Evolutionary conservation across 2,329 filamentous ascomycete species (phyloP), one percentile per base, ranked within the genome.

Genomic region (Aspergillus hiratsukae): DNA sequence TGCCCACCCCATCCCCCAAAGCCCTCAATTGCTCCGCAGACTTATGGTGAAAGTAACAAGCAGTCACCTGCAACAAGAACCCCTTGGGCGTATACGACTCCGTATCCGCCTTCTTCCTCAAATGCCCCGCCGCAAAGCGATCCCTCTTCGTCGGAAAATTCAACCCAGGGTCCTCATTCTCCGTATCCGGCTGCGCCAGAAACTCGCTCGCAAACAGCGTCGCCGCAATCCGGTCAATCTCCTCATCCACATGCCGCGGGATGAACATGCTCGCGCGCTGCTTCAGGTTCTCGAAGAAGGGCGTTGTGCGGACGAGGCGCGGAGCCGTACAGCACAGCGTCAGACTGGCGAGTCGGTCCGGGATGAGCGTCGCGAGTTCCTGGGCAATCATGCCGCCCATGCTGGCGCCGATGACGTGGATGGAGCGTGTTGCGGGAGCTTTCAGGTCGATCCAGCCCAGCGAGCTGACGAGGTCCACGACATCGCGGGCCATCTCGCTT

Each of bases 301-400:
- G 66, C 17, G 74, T 50, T 45, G 84, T 85, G 73, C 85, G 85
- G 61, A 85, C 81, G 56, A 88, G 78, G 35, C 71, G 70, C 4
- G 85, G 81, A 1, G 85, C 83, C 2, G 87, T 89, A 70, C 81
- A 85, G 59, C 86, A 73, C 3, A 90, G 79, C 35, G 76, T 80
- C 19, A 90, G 75, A 17, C 80, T 83, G 25, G 76, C 75, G 53
- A 89, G 69, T 49, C 82, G 77, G 11, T 74, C 60, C 3, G 69
- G 68, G 37, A 71, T 66, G 4, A 71, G 59, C 56, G 69, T 65
- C 5, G 54, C 82, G 3, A 96, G 68, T 75, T 96, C 91, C 73
- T 96, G 91, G 2, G 89, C 85, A 65, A 96, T 93, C 91, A 96
- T 96, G 67, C 91, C 91, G 61, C 91, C 91, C 82, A 96, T 89